These are phyloP conservation scores for Aspergillus sp. DNA, from an alignment of 2,329 filamentous ascomycete species.

Conservation along the genomic window DNA sequence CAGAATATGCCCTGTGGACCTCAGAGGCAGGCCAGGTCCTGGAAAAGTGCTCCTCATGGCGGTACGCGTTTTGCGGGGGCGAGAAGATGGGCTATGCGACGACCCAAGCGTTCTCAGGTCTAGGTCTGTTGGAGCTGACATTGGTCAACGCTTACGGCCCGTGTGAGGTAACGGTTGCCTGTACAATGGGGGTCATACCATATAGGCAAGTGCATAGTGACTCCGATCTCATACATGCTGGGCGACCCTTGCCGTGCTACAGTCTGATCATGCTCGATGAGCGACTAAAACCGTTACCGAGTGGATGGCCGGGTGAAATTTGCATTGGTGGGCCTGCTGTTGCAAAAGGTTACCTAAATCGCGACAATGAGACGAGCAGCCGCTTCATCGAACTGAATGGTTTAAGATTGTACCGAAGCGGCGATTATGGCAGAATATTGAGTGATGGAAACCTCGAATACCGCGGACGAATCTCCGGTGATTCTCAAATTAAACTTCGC, in stretches of 20 bases:
- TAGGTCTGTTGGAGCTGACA: not conserved
- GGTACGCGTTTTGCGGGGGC: not conserved
- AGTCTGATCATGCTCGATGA: slow-evolving; percentile 1
- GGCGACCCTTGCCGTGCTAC: not conserved
- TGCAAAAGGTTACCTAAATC: slow-evolving; percentile 5
- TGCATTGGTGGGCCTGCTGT: slow-evolving; percentile 6
- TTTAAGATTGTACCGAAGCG: not conserved
- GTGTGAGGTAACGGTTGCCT: not conserved
- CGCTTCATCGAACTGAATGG: not conserved
- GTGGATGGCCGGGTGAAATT: slow-evolving; percentile 5
- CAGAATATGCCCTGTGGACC: not conserved
- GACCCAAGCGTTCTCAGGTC: not conserved
- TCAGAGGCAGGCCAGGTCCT: not conserved
- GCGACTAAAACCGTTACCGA: not conserved
- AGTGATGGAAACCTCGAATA: not conserved
- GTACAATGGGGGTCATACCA: not conserved
- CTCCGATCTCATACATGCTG: not conserved
- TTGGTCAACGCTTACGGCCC: not conserved
- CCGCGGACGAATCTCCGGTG: not conserved
- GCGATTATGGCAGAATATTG: not conserved
- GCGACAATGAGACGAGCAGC: not conserved
- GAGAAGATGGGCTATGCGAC: not conserved
- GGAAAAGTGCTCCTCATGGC: not conserved
- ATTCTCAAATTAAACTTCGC: not conserved
- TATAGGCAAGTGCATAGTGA: not conserved